These are phyloP conservation scores for Plantago major DNA, from an alignment of 257 asterid genomes.

Conservation along the genomic window DNA sequence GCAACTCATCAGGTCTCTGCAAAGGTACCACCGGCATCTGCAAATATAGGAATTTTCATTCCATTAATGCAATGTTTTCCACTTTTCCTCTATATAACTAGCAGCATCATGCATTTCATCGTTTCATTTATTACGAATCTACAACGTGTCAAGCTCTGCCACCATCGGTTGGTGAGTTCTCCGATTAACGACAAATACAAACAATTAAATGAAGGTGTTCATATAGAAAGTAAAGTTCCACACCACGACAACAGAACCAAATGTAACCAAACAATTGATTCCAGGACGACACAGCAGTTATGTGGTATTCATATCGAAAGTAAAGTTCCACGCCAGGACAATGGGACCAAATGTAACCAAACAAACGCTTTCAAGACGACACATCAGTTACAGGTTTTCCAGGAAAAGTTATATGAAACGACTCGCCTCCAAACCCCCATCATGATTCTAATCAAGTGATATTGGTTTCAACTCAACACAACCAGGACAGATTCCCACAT, in stretches of 20 bases:
- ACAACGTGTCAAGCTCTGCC: neutral
- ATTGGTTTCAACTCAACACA: neutral
- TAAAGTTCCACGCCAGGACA: neutral
- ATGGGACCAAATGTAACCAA: neutral
- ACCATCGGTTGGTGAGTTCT: neutral
- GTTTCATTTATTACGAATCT: neutral
- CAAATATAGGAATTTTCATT: constrained; percentile 17
- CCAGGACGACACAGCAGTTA: too few species aligned
- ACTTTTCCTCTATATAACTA: neutral
- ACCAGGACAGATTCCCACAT: neutral
- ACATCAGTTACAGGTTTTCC: neutral
- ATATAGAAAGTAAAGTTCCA: neutral
- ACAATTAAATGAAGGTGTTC: neutral
- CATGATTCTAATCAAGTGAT: neutral
- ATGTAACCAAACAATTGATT: neutral
- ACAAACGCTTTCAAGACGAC: neutral
- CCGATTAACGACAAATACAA: neutral
- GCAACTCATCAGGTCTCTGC: constrained; percentile 88
- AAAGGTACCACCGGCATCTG: constrained; percentile 93
- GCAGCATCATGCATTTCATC: neutral
- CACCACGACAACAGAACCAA: neutral
- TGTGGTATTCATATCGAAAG: neutral
- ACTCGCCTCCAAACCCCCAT: neutral
- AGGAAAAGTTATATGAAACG: neutral
- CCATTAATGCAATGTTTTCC: constrained; percentile 1